A percentile compares a stretch with the other conserved stretches of the same genome.
phyloP scores from a whole-genome alignment of 176 grass and related monocot species.

The Tillandsia leiboldiana region DNA sequence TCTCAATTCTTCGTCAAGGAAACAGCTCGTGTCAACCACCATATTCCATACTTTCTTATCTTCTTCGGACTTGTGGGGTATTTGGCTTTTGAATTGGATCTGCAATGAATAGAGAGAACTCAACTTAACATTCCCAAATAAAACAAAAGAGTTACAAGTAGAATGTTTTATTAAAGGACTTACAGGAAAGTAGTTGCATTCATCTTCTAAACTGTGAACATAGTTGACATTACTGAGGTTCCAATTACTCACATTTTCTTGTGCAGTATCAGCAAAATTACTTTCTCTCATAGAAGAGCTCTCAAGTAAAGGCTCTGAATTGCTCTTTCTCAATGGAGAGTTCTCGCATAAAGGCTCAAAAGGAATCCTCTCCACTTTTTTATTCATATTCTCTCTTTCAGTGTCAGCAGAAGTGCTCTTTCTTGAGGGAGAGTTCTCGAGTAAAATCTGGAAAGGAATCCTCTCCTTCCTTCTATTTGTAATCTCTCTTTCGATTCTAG shows the following conservation, averaged over 20 bases:
- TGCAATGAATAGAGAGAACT: conserved; percentile 9
- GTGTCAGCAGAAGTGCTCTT: background rate
- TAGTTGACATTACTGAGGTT: conserved; percentile 8
- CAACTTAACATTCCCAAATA: background rate
- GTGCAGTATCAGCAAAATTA: conserved; percentile 20
- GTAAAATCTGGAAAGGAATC: conserved; percentile 44
- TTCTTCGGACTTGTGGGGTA: conserved; percentile 10
- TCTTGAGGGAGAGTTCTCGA: conserved; percentile 24
- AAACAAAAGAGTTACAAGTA: background rate
- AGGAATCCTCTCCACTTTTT: conserved; percentile 30
- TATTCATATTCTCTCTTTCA: conserved; percentile 15
- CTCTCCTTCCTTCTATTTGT: conserved; percentile 49
- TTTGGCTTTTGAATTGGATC: conserved; percentile 22
- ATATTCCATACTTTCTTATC: conserved; percentile 71
- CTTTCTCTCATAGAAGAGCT: conserved; percentile 30
- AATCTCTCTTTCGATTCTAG: conserved; percentile 35
- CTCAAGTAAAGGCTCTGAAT: too few species aligned
- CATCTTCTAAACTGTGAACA: conserved; percentile 28
- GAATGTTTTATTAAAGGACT: conserved; percentile 17
- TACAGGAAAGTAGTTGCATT: conserved; percentile 24
- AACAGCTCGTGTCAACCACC: conserved; percentile 52
- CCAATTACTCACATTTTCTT: conserved; percentile 14
- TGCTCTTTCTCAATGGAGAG: background rate
- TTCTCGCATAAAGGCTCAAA: conserved; percentile 45
- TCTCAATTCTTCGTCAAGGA: conserved; percentile 68